Evolutionary conservation across 208 protist species (phyloP), one percentile per base, ranked within the genome.

Genomic region (Wallacemonas sp.): DNA sequence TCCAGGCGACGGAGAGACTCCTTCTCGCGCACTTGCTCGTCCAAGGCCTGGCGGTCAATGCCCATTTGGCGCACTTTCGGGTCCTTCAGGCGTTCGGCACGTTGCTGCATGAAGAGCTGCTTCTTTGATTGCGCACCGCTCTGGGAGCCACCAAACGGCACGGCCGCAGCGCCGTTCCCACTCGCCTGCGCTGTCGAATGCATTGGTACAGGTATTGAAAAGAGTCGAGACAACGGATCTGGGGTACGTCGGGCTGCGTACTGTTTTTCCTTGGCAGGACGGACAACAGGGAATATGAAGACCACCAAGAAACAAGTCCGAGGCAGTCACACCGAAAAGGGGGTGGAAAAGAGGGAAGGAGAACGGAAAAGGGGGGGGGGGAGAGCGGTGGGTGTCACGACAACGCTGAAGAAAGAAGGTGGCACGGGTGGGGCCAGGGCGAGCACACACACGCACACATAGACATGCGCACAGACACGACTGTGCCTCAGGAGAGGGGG

Each of bases 1-100:
- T 98, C 92, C 3, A 95, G 64, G 19, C 66, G 76, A 6, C 85
- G 76, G 33, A 95, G 69, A 17, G 80, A 57, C 44, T 96, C 84
- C 74, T 94, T 97, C 62, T 98, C 92, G 24, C 84, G 77, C 44
- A 98, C 86, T 80, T 98, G 94, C 54, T 84, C 85, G 57, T 97
- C 88, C 30, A 98, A 68, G 13, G 87, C 92, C 62, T 91, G 73
- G 41, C 85, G 85, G 62, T 98, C 94, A 44, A 97, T 91, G 42
- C 94, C 94, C 82, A 98, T 97, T 27, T 91, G 83, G 36, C 92
- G 87, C 53, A 88, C 48, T 64, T 97, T 97, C 0, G 92, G 89
- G 73, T 98, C 92, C 60, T 88, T 86, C 17, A 98, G 79, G 21
- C 94, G 86, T 65, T 94, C 81, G 32, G 88, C 85, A 26, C 94